Evolutionary conservation across 1,284 basidiomycete genomes (phyloP).

Genomic region (Neonothopanus nambi): DNA sequence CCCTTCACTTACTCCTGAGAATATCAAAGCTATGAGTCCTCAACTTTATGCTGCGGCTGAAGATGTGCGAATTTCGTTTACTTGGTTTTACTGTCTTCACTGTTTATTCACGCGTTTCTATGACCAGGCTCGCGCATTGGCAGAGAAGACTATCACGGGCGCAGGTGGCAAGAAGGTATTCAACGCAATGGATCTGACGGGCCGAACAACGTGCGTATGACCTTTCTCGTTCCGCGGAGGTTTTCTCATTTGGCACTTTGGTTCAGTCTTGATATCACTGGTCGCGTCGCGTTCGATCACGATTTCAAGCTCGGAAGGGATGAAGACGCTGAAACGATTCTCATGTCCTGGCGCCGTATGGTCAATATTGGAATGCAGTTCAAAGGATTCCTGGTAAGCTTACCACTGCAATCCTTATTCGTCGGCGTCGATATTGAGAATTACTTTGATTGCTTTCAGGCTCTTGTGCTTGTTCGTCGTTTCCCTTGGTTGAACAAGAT

Average conservation of each 20-base stretch:
- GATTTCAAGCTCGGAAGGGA: slow-evolving; percentile 14
- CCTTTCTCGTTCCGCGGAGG: neutral
- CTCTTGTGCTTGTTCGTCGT: slow-evolving; percentile 14
- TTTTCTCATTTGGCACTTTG: slow-evolving; percentile 26
- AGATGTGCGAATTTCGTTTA: neutral
- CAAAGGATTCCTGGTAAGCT: slow-evolving; percentile 12
- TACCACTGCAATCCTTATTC: no score
- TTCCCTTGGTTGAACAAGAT: slow-evolving; percentile 14
- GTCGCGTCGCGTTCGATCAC: slow-evolving; percentile 12
- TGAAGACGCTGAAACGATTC: slow-evolving; percentile 12
- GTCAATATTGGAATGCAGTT: slow-evolving; percentile 2
- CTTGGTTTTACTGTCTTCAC: neutral
- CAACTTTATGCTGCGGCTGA: neutral
- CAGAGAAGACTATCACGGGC: neutral
- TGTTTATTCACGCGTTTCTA: no score
- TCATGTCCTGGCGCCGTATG: slow-evolving; percentile 4
- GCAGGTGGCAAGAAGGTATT: neutral
- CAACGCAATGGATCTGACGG: neutral
- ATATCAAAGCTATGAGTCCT: slow-evolving; percentile 1
- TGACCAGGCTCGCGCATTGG: neutral
- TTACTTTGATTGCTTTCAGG: neutral
- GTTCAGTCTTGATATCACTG: slow-evolving; percentile 10
- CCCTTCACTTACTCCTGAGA: slow-evolving; percentile 7
- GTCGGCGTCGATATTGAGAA: neutral
- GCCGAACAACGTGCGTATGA: neutral